Percentiles rank a stretch among this genome's conserved stretches.
Evolutionary conservation across 352 stramenopile species (phyloP).

Genomic region (Pythium chondricola): DNA sequence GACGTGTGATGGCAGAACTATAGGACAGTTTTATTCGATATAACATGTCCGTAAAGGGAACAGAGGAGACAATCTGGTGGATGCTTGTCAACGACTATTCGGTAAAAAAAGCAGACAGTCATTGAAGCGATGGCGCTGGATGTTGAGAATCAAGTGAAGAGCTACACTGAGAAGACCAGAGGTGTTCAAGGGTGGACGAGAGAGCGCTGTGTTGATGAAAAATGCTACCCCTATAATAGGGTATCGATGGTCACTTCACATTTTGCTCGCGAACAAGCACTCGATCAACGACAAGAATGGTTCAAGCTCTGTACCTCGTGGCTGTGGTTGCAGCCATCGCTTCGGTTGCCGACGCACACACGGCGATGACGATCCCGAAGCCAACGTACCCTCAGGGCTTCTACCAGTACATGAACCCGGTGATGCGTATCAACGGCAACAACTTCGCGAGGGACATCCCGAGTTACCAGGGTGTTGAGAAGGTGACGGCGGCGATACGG

Average conservation of each 20-base stretch:
- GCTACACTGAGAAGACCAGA: too few species aligned
- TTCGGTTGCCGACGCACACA: not conserved
- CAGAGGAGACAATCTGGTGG: too few species aligned
- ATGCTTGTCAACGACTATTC: too few species aligned
- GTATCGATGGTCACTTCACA: too few species aligned
- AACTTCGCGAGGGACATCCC: slow-evolving; percentile 1
- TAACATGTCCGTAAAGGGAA: too few species aligned
- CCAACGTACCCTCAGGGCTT: slow-evolving; percentile 3
- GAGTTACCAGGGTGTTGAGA: slow-evolving; percentile 7
- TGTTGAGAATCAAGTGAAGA: too few species aligned
- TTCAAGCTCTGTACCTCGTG: not conserved
- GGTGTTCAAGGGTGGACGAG: not conserved
- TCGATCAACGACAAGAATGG: not conserved
- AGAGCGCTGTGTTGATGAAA: not conserved
- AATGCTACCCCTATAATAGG: too few species aligned
- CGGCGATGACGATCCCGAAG: slow-evolving; percentile 3
- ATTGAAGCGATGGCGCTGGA: too few species aligned
- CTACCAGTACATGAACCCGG: slow-evolving; percentile 7
- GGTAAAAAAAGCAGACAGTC: too few species aligned
- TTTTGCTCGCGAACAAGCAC: too few species aligned
- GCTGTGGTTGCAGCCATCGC: not conserved
- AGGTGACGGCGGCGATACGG: slow-evolving; percentile 7
- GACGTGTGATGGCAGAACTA: too few species aligned
- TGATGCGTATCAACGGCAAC: slow-evolving; percentile 11
- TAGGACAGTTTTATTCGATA: too few species aligned